Conservation (phyloP, 2,329 filamentous ascomycete species). For the Plenodomus biglobosus region DNA sequence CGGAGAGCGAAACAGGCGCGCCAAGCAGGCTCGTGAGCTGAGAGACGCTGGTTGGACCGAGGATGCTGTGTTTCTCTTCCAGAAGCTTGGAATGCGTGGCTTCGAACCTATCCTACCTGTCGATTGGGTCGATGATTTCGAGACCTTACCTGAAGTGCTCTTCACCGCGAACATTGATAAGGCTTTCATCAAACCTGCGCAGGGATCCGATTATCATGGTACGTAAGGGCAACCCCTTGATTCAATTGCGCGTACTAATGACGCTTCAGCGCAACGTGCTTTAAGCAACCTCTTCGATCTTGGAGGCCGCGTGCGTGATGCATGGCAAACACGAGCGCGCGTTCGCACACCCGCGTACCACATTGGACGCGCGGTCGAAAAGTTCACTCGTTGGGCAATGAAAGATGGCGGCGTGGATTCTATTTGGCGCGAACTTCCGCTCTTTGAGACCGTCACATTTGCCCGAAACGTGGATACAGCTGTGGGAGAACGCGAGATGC, state of each 20-base stretch:
- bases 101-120: constrained; percentile 58
- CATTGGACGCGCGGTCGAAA: constrained; percentile 47
- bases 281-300: constrained; percentile 54
- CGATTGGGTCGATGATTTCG: constrained; percentile 57
- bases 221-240: constrained; percentile 5
- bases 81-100: constrained; percentile 57
- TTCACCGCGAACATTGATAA: constrained; percentile 50
- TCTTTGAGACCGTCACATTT: constrained; percentile 51
- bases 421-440: constrained; percentile 42
- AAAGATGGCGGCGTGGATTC: constrained; percentile 51
- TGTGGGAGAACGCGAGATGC: constrained; percentile 48
- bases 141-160: constrained; percentile 55
- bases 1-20: constrained; percentile 26
- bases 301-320: constrained; percentile 56
- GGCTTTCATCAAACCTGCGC: constrained; percentile 51
- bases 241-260: constrained; percentile 9
- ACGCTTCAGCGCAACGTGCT: constrained; percentile 51
- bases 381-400: constrained; percentile 58
- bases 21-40: constrained; percentile 37
- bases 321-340: constrained; percentile 42
- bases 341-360: constrained; percentile 43
- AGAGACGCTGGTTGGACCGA: constrained; percentile 52
- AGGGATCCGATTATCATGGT: constrained; percentile 52
- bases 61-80: constrained; percentile 56
- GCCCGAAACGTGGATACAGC: constrained; percentile 43